A percentile compares a stretch with the other conserved stretches of the same genome.
Conservation (phyloP, 495 filamentous ascomycete genomes). For the Coniosporium apollinis region DNA sequence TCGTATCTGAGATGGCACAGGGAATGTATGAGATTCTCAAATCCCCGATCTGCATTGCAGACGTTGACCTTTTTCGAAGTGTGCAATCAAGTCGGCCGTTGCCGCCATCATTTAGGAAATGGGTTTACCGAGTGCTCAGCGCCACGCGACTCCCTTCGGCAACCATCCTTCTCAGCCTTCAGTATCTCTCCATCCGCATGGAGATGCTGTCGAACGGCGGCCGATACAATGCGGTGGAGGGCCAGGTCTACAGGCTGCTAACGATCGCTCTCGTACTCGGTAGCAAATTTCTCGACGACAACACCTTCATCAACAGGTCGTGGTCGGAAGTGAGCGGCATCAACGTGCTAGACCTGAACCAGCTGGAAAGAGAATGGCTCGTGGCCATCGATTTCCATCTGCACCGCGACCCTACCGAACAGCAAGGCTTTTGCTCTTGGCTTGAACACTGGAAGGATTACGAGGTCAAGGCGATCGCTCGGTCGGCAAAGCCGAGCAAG, state of each 20-base stretch:
- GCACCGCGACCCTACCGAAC: slow-evolving; percentile 69
- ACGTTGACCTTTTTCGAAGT: slow-evolving; percentile 63
- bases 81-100: slow-evolving; percentile 51
- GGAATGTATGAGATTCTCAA: slow-evolving; percentile 53
- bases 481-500: slow-evolving; percentile 30
- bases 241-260: slow-evolving; percentile 78
- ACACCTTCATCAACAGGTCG: slow-evolving; percentile 97
- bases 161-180: slow-evolving; percentile 83
- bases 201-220: slow-evolving; percentile 47
- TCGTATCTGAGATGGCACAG: slow-evolving; percentile 85
- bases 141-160: slow-evolving; percentile 91
- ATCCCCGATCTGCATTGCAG: slow-evolving; percentile 44
- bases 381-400: slow-evolving; percentile 69
- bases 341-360: slow-evolving; percentile 70
- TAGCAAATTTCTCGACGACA: slow-evolving; percentile 97
- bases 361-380: slow-evolving; percentile 85
- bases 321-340: slow-evolving; percentile 98
- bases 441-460: slow-evolving; percentile 70
- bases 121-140: slow-evolving; percentile 81
- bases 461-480: slow-evolving; percentile 41
- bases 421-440: slow-evolving; percentile 73
- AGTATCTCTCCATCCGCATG: slow-evolving; percentile 74
- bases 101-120: slow-evolving; percentile 76
- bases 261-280: slow-evolving; percentile 78
- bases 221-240: slow-evolving; percentile 41